Evolutionary conservation across 345 rosid genomes (phyloP), one percentile per base, ranked within the genome.

Genomic region (Viola odorata): DNA sequence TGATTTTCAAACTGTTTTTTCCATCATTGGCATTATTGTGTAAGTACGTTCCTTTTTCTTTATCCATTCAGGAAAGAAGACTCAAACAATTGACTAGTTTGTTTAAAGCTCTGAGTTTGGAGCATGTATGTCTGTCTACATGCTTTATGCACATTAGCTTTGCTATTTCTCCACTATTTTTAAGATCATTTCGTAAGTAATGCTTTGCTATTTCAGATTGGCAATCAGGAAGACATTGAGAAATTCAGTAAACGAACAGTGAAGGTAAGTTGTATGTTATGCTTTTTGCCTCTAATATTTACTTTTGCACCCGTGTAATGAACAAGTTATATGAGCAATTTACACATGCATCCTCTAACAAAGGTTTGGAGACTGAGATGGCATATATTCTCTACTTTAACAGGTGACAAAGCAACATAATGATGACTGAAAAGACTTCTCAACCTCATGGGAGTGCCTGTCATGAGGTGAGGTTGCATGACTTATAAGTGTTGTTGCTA

Each of bases 391-490:
- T 49, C 13, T 58, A 53, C 53, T 17, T 67, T 69, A 69, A 32
- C 72, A 89, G 99, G 97, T 90, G 73, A 88, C 97, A 11, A 81
- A 77, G 67, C 89, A 82, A 60, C 99, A 90, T 72, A 90, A 90
- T 73, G 95, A 88, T 37, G 99, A 94, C 72, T 94, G 99, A 77
- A 83, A 90, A 84, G 71, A 71, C 91, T 94, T 69, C 66, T 88
- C 66, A 77, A 79, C 63, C 88, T 94, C 55, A 90, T 90, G 96
- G 97, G 97, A 59, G 91, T 94, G 60, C 97, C 97, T 48, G 96
- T 88, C 64, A 75, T 58, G 91, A 87, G 96, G 96, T 88, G 69
- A 75, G 39, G 12, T 61, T 57, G 15, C 51, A 44, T 66, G n/a
- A n/a, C n/a, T n/a, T n/a, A n/a, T n/a, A n/a, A n/a, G n/a, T n/a